Base-by-base conservation (phyloP, 2,329 filamentous ascomycete genomes). In the Sarocladiaceae sp. region DNA sequence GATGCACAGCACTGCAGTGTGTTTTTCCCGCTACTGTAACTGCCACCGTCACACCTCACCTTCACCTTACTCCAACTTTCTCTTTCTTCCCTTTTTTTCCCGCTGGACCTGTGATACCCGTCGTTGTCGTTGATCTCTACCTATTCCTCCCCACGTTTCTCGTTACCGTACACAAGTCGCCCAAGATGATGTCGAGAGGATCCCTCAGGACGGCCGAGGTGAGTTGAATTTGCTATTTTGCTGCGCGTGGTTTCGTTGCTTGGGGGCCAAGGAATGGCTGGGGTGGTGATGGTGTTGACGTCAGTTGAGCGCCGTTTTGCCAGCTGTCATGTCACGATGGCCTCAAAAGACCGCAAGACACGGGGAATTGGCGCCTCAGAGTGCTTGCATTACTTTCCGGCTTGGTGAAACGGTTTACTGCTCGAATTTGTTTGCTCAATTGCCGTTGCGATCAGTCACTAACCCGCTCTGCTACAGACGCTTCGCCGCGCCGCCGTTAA, bases 161-260 rank as follows among this genome's bases (percentile, higher is more conserved):
- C 18, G 11, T 39, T 44, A 51, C 22, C 40, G 49, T 40, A 51
- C 50, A 51, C 28, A 51, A 35, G 26, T 37, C 36, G 51, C 31
- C 49, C 67, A 78, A 63, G 58, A 83, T 83, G 80, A 66, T 83
- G 69, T 82, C 79, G 67, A 77, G 78, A 71, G 76, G 74, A 71
- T 78, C 79, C 64, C 60, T 74, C 60, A 68, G 77, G 67, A 71
- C 78, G 68, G 78, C 79, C 61, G 77, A 82, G 79, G 80, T 83
- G 76, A 59, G 74, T 72, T 8, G n/a, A n/a, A n/a, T n/a, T 54
- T 56, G 17, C 51, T 49, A n/a, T 17, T 49, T 49, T 35, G 11
- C n/a, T 49, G 29, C 13, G 3, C 49, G 37, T 49, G 31, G 52
- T 52, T 50, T 49, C 7, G 22, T 48, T n/a, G n/a, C n/a, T 12